Conservation (phyloP, 345 rosid species). For the Rhodomyrtus tomentosa region DNA sequence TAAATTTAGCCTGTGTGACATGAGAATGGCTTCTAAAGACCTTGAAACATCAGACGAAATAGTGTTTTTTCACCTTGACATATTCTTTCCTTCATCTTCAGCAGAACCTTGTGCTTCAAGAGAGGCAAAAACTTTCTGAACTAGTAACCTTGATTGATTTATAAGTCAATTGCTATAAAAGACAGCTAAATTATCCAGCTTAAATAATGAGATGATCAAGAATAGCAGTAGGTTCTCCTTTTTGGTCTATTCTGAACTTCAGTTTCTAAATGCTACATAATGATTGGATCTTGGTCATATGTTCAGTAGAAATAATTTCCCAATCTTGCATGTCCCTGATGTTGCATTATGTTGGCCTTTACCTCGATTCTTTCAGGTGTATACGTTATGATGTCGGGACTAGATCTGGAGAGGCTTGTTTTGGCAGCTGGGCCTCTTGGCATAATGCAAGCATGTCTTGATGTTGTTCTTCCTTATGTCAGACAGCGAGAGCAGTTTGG, state of each 20-base stretch:
- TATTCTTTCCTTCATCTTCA: neutral
- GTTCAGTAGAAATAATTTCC: neutral
- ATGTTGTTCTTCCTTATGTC: conserved; percentile 83
- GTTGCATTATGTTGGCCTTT: neutral
- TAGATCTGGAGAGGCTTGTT: conserved; percentile 91
- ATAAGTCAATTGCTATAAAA: neutral
- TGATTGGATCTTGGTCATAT: neutral
- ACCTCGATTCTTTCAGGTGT: conserved; percentile 42
- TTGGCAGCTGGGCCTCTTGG: conserved; percentile 91
- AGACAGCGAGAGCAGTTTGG: conserved; percentile 84
- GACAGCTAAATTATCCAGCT: neutral
- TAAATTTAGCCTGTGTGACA: neutral
- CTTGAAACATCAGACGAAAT: neutral
- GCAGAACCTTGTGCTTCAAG: neutral
- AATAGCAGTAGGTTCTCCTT: neutral
- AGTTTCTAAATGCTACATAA: neutral
- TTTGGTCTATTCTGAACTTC: neutral
- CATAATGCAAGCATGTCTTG: conserved; percentile 96
- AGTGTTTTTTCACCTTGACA: neutral
- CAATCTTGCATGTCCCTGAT: neutral
- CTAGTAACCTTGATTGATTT: neutral
- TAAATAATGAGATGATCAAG: neutral
- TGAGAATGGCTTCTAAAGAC: neutral
- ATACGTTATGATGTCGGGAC: conserved; percentile 92
- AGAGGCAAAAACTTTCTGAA: neutral